Evolutionary conservation across 768 basidiomycete species (phyloP).

Genomic region (Lactifluus rugatus): DNA sequence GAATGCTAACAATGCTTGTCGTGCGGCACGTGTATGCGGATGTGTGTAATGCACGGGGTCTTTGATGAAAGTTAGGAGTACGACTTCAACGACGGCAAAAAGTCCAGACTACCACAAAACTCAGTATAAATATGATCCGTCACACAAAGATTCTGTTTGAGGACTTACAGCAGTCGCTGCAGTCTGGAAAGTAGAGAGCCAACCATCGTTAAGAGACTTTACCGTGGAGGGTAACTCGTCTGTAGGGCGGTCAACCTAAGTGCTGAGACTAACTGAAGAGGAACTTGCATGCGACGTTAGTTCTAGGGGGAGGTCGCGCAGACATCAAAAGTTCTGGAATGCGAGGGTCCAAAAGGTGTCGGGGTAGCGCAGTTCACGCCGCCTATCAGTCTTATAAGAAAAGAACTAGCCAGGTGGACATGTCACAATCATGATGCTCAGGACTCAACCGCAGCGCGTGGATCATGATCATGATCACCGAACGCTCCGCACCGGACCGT

Average conservation of each 20-base stretch:
- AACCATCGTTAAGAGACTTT: conserved; percentile 5
- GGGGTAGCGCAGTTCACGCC: not conserved
- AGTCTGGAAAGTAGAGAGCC: conserved; percentile 2
- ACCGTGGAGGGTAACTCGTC: conserved; percentile 1
- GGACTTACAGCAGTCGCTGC: not conserved
- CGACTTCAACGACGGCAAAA: conserved; percentile 6
- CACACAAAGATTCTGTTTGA: not conserved
- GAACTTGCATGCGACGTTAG: not conserved
- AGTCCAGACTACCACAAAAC: conserved; percentile 2
- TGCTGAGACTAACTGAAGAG: not conserved
- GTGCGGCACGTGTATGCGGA: not conserved
- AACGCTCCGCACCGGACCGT: not conserved
- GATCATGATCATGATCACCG: not conserved
- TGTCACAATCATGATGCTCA: not conserved
- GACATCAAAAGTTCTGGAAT: not conserved
- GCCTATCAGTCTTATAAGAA: not conserved
- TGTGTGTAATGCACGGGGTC: not conserved
- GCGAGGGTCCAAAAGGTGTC: not conserved
- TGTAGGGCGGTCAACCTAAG: not conserved
- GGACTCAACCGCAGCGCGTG: not conserved
- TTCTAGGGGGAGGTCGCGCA: not conserved
- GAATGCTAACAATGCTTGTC: conserved; percentile 3
- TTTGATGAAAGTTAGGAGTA: conserved; percentile 6
- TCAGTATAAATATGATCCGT: not conserved
- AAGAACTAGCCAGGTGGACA: not conserved